Conservation (phyloP, 768 basidiomycete genomes). For the Sporobolomyces phaffii region DNA sequence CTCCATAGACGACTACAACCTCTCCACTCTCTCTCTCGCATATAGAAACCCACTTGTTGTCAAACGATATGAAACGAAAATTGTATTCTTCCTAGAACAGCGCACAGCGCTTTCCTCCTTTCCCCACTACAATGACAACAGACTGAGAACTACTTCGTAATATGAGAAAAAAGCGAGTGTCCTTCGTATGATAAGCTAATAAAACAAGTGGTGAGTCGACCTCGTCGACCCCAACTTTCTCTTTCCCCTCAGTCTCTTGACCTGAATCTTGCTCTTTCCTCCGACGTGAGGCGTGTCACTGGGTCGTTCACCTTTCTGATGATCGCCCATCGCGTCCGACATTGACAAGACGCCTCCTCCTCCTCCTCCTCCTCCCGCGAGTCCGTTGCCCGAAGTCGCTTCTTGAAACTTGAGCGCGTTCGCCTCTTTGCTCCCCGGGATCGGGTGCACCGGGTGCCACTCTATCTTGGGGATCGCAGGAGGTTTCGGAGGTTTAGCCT, state of each 20-base stretch:
- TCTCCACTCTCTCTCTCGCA: not conserved
- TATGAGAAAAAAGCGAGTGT: no score
- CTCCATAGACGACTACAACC: not conserved
- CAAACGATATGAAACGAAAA: conserved; percentile 1
- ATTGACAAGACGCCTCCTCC: not conserved
- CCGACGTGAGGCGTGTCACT: not conserved
- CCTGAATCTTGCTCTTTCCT: conserved; percentile 1
- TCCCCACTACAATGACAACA: no score
- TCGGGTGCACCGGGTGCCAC: conserved; percentile 9
- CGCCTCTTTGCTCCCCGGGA: not conserved
- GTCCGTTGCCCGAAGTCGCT: not conserved
- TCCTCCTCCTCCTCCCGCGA: no score
- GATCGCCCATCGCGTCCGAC: conserved; percentile 1
- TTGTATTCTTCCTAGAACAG: not conserved
- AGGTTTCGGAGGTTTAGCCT: conserved; percentile 12
- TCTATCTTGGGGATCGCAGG: conserved; percentile 11
- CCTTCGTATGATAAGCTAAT: no score
- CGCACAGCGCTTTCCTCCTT: not conserved
- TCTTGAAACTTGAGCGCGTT: conserved; percentile 2
- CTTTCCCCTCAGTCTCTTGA: conserved; percentile 6
- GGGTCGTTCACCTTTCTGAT: not conserved
- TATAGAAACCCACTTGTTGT: conserved; percentile 7
- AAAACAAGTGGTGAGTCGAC: not conserved
- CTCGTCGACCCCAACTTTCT: conserved; percentile 10
- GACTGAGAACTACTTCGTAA: no score